These are phyloP conservation scores for Globisporangium rhizosaccharum DNA, from an alignment of 352 stramenopile genomes.

Conservation along the genomic window DNA sequence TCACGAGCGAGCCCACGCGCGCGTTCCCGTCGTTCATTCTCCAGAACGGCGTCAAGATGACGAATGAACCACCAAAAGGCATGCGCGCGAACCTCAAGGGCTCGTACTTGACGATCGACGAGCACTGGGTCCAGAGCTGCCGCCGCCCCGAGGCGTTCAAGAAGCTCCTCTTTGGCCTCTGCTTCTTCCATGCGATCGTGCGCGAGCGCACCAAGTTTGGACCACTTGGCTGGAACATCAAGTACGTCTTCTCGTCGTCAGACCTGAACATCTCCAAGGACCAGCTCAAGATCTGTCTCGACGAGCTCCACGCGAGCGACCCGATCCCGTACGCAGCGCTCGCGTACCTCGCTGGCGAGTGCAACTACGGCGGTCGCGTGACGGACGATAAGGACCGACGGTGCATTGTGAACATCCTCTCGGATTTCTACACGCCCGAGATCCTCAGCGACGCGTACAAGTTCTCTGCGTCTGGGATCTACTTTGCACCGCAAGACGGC, in stretches of 20 bases:
- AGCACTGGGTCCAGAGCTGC: slow-evolving; percentile 67
- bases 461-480: slow-evolving; percentile 82
- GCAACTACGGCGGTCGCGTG: slow-evolving; percentile 94
- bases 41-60: slow-evolving; percentile 94
- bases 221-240: slow-evolving; percentile 84
- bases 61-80: slow-evolving; percentile 92
- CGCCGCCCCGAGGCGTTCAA: slow-evolving; percentile 63
- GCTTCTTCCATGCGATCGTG: slow-evolving; percentile 92
- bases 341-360: slow-evolving; percentile 90
- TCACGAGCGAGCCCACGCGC: slow-evolving; percentile 91
- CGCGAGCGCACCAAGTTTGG: slow-evolving; percentile 84
- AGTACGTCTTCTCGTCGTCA: slow-evolving; percentile 85
- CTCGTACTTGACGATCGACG: slow-evolving; percentile 84
- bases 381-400: slow-evolving; percentile 93
- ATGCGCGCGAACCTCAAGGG: slow-evolving; percentile 93
- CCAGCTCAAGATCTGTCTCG: slow-evolving; percentile 80
- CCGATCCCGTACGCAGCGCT: slow-evolving; percentile 89
- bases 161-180: slow-evolving; percentile 83
- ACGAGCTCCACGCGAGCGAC: slow-evolving; percentile 56
- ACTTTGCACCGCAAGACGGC: slow-evolving; percentile 58
- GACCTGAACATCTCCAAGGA: slow-evolving; percentile 84
- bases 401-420: slow-evolving; percentile 82
- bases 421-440: slow-evolving; percentile 76
- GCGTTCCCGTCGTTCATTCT: slow-evolving; percentile 93
- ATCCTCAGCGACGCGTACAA: slow-evolving; percentile 74